Percentiles rank a stretch among this genome's conserved stretches.
Conservation (phyloP, 2,329 filamentous ascomycete species). For the Incumbomyces lentus region DNA sequence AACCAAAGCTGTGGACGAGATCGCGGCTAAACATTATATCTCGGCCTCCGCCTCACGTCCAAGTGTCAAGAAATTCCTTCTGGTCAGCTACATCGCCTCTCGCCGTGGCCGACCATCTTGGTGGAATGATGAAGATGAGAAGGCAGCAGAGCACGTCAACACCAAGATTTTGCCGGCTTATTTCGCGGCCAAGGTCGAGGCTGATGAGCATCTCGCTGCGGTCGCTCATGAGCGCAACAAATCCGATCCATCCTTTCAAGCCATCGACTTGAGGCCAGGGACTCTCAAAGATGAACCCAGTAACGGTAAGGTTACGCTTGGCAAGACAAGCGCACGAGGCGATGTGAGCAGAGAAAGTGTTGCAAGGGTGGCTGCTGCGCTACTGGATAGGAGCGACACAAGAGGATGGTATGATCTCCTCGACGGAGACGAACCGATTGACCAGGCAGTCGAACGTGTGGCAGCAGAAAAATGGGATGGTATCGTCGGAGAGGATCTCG, state of each 20-base stretch:
- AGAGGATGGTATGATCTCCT: conserved; percentile 46
- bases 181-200: conserved; percentile 44
- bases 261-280: conserved; percentile 44
- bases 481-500: conserved; percentile 40
- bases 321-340: conserved; percentile 31
- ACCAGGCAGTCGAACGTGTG: conserved; percentile 37
- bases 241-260: conserved; percentile 29
- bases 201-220: conserved; percentile 45
- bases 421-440: conserved; percentile 38
- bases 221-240: conserved; percentile 28
- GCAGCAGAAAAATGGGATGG: conserved; percentile 37
- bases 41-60: conserved; percentile 36
- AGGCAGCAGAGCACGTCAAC: conserved; percentile 36
- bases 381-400: conserved; percentile 39
- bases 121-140: conserved; percentile 42
- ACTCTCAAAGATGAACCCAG: conserved; percentile 38
- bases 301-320: conserved; percentile 38
- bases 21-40: conserved; percentile 47
- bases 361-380: conserved; percentile 39
- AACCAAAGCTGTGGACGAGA: conserved; percentile 44
- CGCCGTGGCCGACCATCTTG: conserved; percentile 39
- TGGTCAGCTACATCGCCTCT: conserved; percentile 44
- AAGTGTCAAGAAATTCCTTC: conserved; percentile 43
- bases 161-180: conserved; percentile 42
- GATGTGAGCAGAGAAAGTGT: conserved; percentile 42